Conservation (phyloP, 495 filamentous ascomycete genomes). For the Penicillium nucicola region DNA sequence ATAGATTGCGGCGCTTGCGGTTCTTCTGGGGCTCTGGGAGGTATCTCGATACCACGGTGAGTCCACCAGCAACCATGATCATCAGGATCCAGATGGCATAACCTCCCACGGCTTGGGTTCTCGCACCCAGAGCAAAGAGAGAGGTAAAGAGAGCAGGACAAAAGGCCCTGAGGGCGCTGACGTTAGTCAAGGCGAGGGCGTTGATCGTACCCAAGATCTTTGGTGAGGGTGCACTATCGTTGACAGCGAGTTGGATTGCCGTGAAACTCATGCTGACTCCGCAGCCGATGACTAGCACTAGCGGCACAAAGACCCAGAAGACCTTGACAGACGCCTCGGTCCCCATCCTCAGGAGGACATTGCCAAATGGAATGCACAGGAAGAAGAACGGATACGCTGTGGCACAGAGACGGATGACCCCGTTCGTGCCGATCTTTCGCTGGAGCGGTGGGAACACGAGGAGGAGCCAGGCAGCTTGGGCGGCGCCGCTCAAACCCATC, state of each 20-base stretch:
- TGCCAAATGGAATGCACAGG: conserved; percentile 44
- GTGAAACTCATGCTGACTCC: conserved; percentile 70
- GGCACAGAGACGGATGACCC: conserved; percentile 52
- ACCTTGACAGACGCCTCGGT: conserved; percentile 18
- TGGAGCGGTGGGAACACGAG: conserved; percentile 61
- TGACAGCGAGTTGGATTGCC: conserved; percentile 63
- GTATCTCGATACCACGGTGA: conserved; percentile 41
- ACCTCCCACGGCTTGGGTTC: conserved; percentile 52
- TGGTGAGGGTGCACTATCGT: conserved; percentile 61
- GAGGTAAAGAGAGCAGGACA: conserved; percentile 58
- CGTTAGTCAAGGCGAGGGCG: conserved; percentile 55
- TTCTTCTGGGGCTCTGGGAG: conserved; percentile 25
- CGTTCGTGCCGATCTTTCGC: conserved; percentile 54
- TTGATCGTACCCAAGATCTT: conserved; percentile 61
- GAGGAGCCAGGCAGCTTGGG: conserved; percentile 64
- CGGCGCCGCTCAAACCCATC: conserved; percentile 54
- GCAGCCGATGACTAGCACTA: conserved; percentile 41
- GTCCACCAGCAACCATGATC: conserved; percentile 40
- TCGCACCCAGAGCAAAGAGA: conserved; percentile 59
- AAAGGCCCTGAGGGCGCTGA: conserved; percentile 53
- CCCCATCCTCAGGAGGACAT: conserved; percentile 45
- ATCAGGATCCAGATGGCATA: conserved; percentile 67
- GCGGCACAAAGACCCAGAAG: conserved; percentile 56
- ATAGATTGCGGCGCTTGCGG: conserved; percentile 1
- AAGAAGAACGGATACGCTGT: conserved; percentile 59